Evolutionary conservation across 2,329 filamentous ascomycete genomes (phyloP), one percentile per base, ranked within the genome.

Genomic region (Diplodia mutila): DNA sequence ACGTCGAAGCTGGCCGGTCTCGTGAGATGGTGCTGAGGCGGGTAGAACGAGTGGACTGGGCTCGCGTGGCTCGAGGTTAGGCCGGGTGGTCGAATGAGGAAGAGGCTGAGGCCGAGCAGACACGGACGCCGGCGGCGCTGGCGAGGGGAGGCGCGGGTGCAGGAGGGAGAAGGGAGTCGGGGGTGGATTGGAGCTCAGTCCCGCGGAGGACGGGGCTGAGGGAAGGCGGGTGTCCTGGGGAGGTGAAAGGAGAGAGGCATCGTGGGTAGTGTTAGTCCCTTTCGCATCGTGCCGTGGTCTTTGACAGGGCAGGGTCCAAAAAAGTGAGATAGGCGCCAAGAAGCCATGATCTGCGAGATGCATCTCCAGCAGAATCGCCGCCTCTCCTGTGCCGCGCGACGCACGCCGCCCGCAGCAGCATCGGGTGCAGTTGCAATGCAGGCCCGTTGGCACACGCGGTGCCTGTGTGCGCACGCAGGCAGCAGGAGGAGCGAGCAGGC

Each of bases 171-270:
- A 59, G 23, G 34, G 51, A 25, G 59, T 32, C 39, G 39, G 59
- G 16, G 54, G 54, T 32, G 53, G 67, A 61, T 67, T 67, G 66
- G 69, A 70, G 75, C 76, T 84, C 82, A 84, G 78, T 81, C 80
- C 81, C 81, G 80, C 78, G 81, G 80, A 77, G 78, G 80, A 81
- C 81, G 80, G 79, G 80, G 79, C 80, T 81, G 81, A 80, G 80
- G 79, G 78, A 76, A 77, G 72, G 79, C 74, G 75, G 77, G 72
- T 72, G 78, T 77, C 80, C 80, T 81, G 75, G 71, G 73, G 73
- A 78, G 76, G 75, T 74, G 73, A 73, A 75, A 76, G 76, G 74
- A 74, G 75, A 71, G 69, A 72, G 71, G 72, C 76, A 78, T 79
- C 76, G 76, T 79, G 65, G 65, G 65, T 52, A 67, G 65, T 61